Evolutionary conservation across 2,329 filamentous ascomycete species (phyloP).

Genomic region (Fusarium buxicola): DNA sequence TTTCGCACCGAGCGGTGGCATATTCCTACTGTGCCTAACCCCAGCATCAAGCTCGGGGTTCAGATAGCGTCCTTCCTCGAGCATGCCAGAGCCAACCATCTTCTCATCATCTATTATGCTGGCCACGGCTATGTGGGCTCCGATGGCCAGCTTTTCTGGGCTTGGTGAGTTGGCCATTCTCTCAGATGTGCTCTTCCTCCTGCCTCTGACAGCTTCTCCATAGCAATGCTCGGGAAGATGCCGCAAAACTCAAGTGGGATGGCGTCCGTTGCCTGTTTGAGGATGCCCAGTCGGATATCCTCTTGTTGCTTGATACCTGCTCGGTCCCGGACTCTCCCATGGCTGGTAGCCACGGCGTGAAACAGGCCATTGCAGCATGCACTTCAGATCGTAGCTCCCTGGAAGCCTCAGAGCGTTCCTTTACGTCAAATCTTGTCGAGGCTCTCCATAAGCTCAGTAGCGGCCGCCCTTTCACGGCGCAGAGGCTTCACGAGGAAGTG

Average conservation of each 20-base stretch:
- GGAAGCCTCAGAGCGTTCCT: constrained; percentile 63
- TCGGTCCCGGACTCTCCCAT: constrained; percentile 63
- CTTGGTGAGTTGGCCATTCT: constrained; percentile 64
- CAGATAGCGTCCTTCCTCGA: constrained; percentile 71
- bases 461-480: constrained; percentile 66
- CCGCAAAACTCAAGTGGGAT: constrained; percentile 72
- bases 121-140: constrained; percentile 69
- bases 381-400: constrained; percentile 61
- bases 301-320: constrained; percentile 72
- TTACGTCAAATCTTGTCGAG: constrained; percentile 68
- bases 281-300: constrained; percentile 71
- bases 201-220: constrained; percentile 51
- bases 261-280: constrained; percentile 72
- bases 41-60: constrained; percentile 70
- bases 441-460: constrained; percentile 65
- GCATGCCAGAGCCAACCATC: constrained; percentile 66
- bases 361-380: constrained; percentile 72
- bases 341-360: constrained; percentile 65
- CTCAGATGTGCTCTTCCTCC: constrained; percentile 26
- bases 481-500: constrained; percentile 68
- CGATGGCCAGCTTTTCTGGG: constrained; percentile 74
- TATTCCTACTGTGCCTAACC: constrained; percentile 69
- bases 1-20: constrained; percentile 70
- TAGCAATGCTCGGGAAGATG: constrained; percentile 68
- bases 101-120: constrained; percentile 74